Base-by-base conservation (phyloP, 1,284 basidiomycete species). In the Prillingera fragicola region DNA sequence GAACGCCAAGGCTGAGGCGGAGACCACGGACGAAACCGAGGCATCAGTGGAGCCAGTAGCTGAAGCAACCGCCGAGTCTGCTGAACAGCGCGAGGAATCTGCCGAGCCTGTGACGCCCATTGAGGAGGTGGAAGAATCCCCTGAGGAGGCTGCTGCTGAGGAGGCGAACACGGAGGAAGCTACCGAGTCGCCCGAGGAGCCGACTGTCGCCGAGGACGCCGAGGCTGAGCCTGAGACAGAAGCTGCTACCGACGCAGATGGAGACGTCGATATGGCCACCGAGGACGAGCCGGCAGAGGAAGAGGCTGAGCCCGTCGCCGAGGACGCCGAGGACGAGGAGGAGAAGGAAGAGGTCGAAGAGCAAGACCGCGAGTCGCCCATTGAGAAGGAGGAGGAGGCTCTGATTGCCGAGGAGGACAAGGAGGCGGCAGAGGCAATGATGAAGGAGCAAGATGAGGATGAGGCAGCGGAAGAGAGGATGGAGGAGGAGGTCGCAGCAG, bases 401-500 rank as follows among this genome's bases (percentile, higher is more conserved):
- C 43, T 54, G 32, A 41, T 45, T 15, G 35, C 33, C 14, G 28
- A 38, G 22, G 41, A 38, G 9, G 45, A 51, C 13, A 15, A 25
- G 10, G 31, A n/a, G 27, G 38, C 34, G 10, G 43, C 38, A 12
- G 38, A 28, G 8, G 40, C 37, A 31, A 53, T 41, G 8, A 38
- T 25, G 12, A 19, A 37, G 17, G 26, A 18, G 5, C 38, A 9
- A n/a, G 43, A 32, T 10, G 43, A 40, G 8, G 43, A 45, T 13
- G 46, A 33, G 24, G 28, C 26, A 14, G n/a, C n/a, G n/a, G n/a
- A n/a, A n/a, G n/a, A n/a, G n/a, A n/a, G n/a, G n/a, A n/a, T n/a
- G n/a, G n/a, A n/a, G n/a, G n/a, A n/a, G n/a, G n/a, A n/a, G n/a
- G n/a, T n/a, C n/a, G n/a, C n/a, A n/a, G n/a, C n/a, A n/a, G n/a